phyloP scores from a whole-genome alignment of 2,329 filamentous ascomycete species.

The Penicillium sp. region DNA sequence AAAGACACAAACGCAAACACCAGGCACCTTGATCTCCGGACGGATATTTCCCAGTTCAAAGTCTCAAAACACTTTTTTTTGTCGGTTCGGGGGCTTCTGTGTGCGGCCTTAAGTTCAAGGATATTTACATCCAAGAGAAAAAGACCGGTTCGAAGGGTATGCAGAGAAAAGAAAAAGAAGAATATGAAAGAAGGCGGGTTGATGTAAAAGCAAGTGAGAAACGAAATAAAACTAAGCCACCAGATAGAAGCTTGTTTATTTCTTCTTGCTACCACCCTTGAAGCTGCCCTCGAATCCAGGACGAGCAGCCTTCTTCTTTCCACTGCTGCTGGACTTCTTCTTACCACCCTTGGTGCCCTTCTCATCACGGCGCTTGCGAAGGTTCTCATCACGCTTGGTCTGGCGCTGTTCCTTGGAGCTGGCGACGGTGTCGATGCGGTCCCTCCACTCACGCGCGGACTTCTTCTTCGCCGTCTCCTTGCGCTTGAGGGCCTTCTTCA shows the following conservation, averaged over 20 bases:
- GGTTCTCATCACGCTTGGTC: conserved; percentile 77
- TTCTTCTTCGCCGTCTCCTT: conserved; percentile 88
- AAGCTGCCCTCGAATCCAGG: conserved; percentile 74
- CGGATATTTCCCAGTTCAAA: conserved; percentile 30
- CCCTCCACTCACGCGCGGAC: conserved; percentile 84
- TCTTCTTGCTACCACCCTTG: conserved; percentile 49
- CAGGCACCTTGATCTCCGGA: conserved; percentile 28
- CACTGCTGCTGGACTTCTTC: conserved; percentile 42
- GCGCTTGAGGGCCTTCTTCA: conserved; percentile 94
- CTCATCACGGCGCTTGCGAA: conserved; percentile 70
- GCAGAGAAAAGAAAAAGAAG: conserved; percentile 6
- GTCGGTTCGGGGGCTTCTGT: conserved; percentile 16
- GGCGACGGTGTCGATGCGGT: conserved; percentile 68
- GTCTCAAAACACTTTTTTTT: conserved; percentile 25
- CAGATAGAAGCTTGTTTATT: conserved; percentile 25
- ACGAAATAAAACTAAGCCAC: background rate
- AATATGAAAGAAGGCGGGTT: conserved; percentile 1
- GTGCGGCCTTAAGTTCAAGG: background rate
- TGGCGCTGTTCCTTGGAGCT: conserved; percentile 76
- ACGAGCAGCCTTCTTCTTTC: conserved; percentile 55
- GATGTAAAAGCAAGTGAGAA: conserved; percentile 1
- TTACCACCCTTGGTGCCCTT: conserved; percentile 57
- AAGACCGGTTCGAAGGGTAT: conserved; percentile 8
- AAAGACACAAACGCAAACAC: conserved; percentile 27
- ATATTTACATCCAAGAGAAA: conserved; percentile 1